A percentile compares a stretch with the other conserved stretches of the same genome.
phyloP scores from a whole-genome alignment of 495 filamentous ascomycete species.

The Platismatia glauca region DNA sequence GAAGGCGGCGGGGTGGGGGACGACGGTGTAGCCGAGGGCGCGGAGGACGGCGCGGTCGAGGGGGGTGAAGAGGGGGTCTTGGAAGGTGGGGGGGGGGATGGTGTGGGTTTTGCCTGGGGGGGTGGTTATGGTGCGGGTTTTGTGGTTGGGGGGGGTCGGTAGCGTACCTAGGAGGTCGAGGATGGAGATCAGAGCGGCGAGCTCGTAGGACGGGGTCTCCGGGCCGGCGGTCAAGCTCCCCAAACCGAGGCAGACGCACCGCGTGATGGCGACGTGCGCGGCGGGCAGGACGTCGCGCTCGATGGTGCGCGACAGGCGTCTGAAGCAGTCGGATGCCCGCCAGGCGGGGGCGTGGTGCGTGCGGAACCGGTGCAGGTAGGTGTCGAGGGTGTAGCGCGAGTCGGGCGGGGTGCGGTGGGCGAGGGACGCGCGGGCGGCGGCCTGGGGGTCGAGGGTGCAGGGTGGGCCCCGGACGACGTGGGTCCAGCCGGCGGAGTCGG shows the following conservation, averaged over 20 bases:
- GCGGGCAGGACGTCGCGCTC: not conserved
- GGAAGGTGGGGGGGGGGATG: constrained; percentile 38
- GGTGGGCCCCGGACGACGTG: constrained; percentile 37
- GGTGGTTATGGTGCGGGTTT: not conserved
- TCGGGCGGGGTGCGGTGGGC: constrained; percentile 15
- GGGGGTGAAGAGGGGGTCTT: constrained; percentile 63
- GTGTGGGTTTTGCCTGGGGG: not conserved
- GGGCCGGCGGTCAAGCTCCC: constrained; percentile 38
- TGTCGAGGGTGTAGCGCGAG: constrained; percentile 32
- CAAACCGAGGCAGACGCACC: constrained; percentile 46
- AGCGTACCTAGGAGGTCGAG: constrained; percentile 31
- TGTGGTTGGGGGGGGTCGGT: no score
- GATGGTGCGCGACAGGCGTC: not conserved
- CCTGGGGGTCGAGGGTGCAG: constrained; percentile 24
- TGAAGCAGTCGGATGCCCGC: constrained; percentile 10
- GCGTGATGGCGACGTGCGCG: constrained; percentile 8
- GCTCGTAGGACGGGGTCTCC: constrained; percentile 41
- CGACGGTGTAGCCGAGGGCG: constrained; percentile 43
- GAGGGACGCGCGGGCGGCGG: constrained; percentile 13
- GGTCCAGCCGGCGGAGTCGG: constrained; percentile 47
- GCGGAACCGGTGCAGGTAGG: constrained; percentile 28
- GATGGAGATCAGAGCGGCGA: constrained; percentile 52
- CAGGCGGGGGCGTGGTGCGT: constrained; percentile 7
- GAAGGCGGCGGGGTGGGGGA: constrained; percentile 51
- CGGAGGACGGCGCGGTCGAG: constrained; percentile 51